phyloP scores from a whole-genome alignment of 345 rosid species.

The Salix purpurea region DNA sequence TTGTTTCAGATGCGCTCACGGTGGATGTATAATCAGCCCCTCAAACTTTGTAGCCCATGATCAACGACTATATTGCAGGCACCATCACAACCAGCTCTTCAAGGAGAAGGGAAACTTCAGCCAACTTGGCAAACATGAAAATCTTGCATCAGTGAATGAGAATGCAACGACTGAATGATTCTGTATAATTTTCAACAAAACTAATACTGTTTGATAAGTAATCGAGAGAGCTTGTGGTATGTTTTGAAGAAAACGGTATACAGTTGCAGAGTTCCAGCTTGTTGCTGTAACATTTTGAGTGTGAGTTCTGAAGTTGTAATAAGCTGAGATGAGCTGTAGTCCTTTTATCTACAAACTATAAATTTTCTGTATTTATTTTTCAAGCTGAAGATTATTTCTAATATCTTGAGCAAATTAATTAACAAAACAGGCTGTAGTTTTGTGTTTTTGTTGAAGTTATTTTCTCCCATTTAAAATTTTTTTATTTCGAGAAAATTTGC shows the following conservation, averaged over 20 bases:
- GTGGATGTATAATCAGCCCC: conserved; percentile 67
- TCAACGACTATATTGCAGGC: conserved; percentile 61
- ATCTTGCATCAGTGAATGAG: conserved; percentile 26
- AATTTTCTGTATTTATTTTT: conserved; percentile 4
- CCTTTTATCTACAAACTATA: background rate
- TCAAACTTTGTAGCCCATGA: conserved; percentile 62
- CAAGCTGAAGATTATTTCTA: conserved; percentile 8
- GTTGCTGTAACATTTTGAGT: conserved; percentile 11
- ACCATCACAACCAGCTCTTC: conserved; percentile 72
- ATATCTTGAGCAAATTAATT: no score
- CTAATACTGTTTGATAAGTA: background rate
- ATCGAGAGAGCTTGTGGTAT: background rate
- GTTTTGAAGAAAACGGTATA: conserved; percentile 1
- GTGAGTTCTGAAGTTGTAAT: conserved; percentile 13
- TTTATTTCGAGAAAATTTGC: no score
- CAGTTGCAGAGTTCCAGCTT: conserved; percentile 7
- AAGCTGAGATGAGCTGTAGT: conserved; percentile 3
- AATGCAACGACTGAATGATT: conserved; percentile 20
- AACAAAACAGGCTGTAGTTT: no score
- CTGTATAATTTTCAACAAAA: background rate
- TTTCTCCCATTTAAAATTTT: no score
- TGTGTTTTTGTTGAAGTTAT: no score
- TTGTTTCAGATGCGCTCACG: conserved; percentile 72
- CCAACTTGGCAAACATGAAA: conserved; percentile 47
- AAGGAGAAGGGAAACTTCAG: conserved; percentile 68